phyloP scores from a whole-genome alignment of 139 green algal species.

The Chlorella sp. region DNA sequence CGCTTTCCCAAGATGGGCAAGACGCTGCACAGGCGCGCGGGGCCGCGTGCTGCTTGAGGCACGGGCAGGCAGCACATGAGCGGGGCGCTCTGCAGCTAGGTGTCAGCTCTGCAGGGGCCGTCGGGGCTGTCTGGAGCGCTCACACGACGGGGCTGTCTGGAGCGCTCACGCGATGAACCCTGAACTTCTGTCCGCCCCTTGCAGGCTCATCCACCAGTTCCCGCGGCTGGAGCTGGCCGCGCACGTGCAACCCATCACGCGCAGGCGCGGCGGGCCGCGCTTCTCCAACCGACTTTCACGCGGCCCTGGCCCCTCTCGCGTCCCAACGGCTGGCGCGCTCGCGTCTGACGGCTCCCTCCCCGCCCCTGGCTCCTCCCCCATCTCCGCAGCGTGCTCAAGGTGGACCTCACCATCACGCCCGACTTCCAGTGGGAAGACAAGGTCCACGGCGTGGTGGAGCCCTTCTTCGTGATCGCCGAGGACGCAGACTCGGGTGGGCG shows the following conservation, averaged over 20 bases:
- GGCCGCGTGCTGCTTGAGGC: neutral
- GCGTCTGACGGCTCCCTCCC: too few species aligned
- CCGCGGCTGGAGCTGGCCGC: conserved; percentile 91
- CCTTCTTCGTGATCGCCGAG: conserved; percentile 97
- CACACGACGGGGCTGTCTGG: neutral
- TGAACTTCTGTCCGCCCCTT: too few species aligned
- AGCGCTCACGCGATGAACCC: too few species aligned
- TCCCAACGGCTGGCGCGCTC: too few species aligned
- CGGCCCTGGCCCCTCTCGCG: too few species aligned
- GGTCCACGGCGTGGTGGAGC: conserved; percentile 91
- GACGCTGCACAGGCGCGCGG: conserved; percentile 74
- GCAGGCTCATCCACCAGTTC: conserved; percentile 92
- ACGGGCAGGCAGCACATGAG: too few species aligned
- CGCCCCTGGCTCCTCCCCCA: too few species aligned
- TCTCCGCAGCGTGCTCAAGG: conserved; percentile 84
- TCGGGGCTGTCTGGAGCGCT: neutral
- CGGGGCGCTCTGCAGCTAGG: too few species aligned
- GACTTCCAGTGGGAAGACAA: conserved; percentile 96
- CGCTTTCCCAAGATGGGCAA: conserved; percentile 96
- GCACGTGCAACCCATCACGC: conserved; percentile 96
- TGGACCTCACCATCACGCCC: conserved; percentile 97
- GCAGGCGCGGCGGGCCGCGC: too few species aligned
- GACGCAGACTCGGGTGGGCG: conserved; percentile 61
- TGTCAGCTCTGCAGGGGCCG: neutral
- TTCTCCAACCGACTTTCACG: too few species aligned